Evolutionary conservation across 139 green algal species (phyloP).

Genomic region (Coccomyxa sp.): DNA sequence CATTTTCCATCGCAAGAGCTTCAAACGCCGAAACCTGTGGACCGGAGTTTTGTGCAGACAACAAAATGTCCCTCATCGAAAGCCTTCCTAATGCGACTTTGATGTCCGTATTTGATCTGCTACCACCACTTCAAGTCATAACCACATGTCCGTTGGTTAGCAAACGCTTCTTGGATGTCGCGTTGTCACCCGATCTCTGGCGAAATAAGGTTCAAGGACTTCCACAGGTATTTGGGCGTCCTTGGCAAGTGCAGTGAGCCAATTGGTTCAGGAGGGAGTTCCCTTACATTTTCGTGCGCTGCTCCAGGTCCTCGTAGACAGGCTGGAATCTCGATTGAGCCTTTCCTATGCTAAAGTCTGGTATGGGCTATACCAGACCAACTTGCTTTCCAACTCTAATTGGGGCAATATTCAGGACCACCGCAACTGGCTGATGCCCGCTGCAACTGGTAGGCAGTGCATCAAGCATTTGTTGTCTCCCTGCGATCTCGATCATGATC

Average conservation of each 20-base stretch:
- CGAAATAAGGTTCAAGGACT: background rate
- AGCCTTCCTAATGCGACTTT: background rate
- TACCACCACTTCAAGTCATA: background rate
- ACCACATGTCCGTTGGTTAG: background rate
- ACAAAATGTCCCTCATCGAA: too few relatives aligned
- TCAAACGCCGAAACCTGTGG: background rate
- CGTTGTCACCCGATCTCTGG: background rate
- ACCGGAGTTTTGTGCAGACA: background rate
- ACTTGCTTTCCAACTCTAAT: background rate
- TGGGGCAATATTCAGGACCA: background rate
- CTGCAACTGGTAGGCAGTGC: background rate
- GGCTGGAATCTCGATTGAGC: background rate
- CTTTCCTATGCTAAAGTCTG: background rate
- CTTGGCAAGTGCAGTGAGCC: background rate
- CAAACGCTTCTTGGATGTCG: background rate
- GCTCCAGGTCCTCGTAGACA: background rate
- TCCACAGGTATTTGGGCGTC: background rate
- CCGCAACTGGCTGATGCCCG: background rate
- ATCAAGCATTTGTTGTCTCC: too few relatives aligned
- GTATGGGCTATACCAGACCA: conserved; percentile 1
- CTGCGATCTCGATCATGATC: background rate
- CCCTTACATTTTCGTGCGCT: background rate
- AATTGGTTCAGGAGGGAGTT: background rate
- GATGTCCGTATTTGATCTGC: background rate
- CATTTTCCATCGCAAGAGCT: background rate